These are phyloP conservation scores for Diplodia mutila DNA, from an alignment of 2,329 filamentous ascomycete genomes.

Conservation along the genomic window DNA sequence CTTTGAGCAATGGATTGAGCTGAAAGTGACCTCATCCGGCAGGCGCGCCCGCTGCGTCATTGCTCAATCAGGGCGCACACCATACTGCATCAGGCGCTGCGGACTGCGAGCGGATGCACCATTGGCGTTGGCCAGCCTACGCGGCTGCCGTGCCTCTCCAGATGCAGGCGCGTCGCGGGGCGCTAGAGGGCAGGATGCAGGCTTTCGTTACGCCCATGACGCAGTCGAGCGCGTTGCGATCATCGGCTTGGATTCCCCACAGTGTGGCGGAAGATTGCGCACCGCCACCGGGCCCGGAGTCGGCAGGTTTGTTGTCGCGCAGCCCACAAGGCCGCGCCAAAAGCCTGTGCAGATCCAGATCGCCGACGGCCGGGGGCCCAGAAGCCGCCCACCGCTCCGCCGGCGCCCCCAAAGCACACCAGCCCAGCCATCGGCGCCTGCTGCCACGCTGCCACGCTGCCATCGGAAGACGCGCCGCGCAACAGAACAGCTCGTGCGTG, in stretches of 20 bases:
- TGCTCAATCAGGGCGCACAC: neutral
- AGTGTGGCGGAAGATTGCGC: conserved; percentile 14
- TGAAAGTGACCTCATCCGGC: conserved; percentile 26
- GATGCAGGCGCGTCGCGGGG: neutral
- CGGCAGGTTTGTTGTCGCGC: neutral
- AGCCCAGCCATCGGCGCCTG: neutral
- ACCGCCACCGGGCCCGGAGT: conserved; percentile 1
- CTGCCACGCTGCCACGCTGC: no score
- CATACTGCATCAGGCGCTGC: neutral
- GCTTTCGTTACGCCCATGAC: conserved; percentile 1
- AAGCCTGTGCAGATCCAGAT: conserved; percentile 14
- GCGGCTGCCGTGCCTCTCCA: neutral
- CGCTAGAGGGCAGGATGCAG: conserved; percentile 1
- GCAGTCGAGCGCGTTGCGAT: conserved; percentile 7
- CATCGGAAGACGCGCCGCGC: neutral
- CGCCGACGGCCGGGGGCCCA: neutral
- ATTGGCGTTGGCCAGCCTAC: no score
- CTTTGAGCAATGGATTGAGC: neutral
- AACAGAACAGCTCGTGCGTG: neutral
- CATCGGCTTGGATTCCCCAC: neutral
- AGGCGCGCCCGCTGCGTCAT: conserved; percentile 9
- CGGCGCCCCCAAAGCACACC: neutral
- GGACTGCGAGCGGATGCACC: neutral
- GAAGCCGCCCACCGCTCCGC: conserved; percentile 6
- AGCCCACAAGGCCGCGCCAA: neutral